Conservation (phyloP, 371 early-diverging fungal genomes). For the Circinella umbellata region DNA sequence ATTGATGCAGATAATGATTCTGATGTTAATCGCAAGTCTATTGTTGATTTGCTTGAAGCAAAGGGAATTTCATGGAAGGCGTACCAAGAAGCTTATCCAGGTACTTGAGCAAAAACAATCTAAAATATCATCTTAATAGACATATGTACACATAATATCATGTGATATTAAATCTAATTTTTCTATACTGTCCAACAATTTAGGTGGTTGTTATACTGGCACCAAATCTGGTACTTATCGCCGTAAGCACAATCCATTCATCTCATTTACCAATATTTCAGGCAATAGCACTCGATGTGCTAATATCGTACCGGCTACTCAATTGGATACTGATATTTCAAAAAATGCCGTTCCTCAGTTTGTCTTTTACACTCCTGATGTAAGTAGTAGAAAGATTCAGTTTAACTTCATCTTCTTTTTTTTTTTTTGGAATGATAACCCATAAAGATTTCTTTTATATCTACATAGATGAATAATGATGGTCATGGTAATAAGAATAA, state of each 20-base stretch:
- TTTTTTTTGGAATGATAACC: background rate
- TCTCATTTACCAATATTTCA: slow-evolving; percentile 48
- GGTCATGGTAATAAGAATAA: slow-evolving; percentile 31
- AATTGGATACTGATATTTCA: slow-evolving; percentile 44
- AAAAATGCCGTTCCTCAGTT: slow-evolving; percentile 47
- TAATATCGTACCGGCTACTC: slow-evolving; percentile 51
- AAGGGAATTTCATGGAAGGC: slow-evolving; percentile 53
- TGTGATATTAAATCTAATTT: background rate
- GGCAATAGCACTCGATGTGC: slow-evolving; percentile 47
- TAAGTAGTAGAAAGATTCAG: background rate
- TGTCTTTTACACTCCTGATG: slow-evolving; percentile 40
- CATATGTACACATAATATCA: no score
- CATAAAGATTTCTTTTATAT: background rate
- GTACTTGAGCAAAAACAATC: no score
- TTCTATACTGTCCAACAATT: slow-evolving; percentile 18
- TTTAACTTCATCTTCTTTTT: no score
- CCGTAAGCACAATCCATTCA: slow-evolving; percentile 68
- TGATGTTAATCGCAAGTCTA: slow-evolving; percentile 25
- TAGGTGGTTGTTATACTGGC: slow-evolving; percentile 28
- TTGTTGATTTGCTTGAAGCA: slow-evolving; percentile 41
- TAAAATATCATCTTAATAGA: no score
- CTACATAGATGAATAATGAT: slow-evolving; percentile 40
- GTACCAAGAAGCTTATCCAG: slow-evolving; percentile 36
- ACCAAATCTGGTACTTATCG: slow-evolving; percentile 31
- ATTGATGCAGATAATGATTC: slow-evolving; percentile 25